Conservation (phyloP, 225 moss, liverwort and hornwort genomes). For the Sphagnum contortum region DNA sequence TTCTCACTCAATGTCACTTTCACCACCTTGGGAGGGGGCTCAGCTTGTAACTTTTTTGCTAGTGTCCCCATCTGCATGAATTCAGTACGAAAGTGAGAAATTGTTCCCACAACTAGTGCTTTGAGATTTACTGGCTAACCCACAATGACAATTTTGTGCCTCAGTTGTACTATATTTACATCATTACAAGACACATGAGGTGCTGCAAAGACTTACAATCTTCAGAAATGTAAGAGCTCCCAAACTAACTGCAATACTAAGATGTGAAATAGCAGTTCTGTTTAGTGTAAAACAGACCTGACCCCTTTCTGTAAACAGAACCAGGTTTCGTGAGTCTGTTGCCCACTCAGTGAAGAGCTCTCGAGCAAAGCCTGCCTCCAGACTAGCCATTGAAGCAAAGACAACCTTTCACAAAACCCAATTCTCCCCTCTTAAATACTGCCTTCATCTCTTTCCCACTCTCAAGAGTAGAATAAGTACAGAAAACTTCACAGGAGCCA, state of each 20-base stretch:
- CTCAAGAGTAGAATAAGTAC: too few relatives aligned
- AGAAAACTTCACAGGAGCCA: too few relatives aligned
- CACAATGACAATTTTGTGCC: too few relatives aligned
- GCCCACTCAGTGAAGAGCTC: slow-evolving; percentile 97
- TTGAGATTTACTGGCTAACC: too few relatives aligned
- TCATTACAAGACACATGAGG: too few relatives aligned
- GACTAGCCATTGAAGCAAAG: slow-evolving; percentile 98
- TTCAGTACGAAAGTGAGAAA: background rate
- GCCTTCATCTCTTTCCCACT: too few relatives aligned
- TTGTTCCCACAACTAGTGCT: too few relatives aligned
- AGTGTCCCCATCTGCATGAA: slow-evolving; percentile 76
- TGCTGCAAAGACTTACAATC: too few relatives aligned
- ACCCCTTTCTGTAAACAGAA: slow-evolving; percentile 94
- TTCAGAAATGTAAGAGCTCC: too few relatives aligned
- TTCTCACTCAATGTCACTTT: slow-evolving; percentile 91
- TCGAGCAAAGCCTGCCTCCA: slow-evolving; percentile 94
- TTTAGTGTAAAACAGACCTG: slow-evolving; percentile 34
- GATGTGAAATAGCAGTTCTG: too few relatives aligned
- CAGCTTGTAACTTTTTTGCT: slow-evolving; percentile 81
- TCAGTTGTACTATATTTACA: too few relatives aligned
- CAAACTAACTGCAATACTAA: too few relatives aligned
- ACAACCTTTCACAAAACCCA: slow-evolving; percentile 57
- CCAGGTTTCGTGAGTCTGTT: slow-evolving; percentile 76
- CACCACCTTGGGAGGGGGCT: slow-evolving; percentile 96
- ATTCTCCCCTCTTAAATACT: slow-evolving; percentile 3